Conservation (phyloP, 2,329 filamentous ascomycete species). For the Monilinia fructigena region DNA sequence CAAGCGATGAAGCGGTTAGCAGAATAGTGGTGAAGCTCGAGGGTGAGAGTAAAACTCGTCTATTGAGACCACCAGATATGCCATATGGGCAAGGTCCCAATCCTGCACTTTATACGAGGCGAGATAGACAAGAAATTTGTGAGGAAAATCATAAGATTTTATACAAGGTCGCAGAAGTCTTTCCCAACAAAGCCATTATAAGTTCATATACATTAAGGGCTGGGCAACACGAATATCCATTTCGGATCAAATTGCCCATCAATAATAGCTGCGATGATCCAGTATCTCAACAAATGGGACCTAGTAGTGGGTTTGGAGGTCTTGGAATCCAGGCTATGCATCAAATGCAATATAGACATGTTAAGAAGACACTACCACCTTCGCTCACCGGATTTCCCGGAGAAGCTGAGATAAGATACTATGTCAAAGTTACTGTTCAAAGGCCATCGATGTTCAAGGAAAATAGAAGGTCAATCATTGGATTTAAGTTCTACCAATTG, state of each 20-base stretch:
- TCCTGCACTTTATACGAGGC: conserved; percentile 26
- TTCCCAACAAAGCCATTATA: conserved; percentile 48
- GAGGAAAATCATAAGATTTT: conserved; percentile 70
- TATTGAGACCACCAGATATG: conserved; percentile 33
- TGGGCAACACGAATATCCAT: conserved; percentile 74
- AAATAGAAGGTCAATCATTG: conserved; percentile 69
- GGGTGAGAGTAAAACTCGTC: conserved; percentile 69
- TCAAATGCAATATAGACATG: conserved; percentile 65
- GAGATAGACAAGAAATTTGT: conserved; percentile 40
- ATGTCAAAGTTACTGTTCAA: conserved; percentile 90
- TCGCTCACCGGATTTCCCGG: conserved; percentile 84
- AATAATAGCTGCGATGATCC: conserved; percentile 62
- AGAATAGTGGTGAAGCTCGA: conserved; percentile 81
- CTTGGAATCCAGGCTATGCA: conserved; percentile 62
- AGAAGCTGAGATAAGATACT: conserved; percentile 89
- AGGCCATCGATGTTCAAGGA: conserved; percentile 87
- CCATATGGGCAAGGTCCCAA: conserved; percentile 19
- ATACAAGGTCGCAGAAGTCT: conserved; percentile 72
- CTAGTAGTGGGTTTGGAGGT: conserved; percentile 55
- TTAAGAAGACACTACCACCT: conserved; percentile 83
- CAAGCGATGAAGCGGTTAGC: conserved; percentile 66
- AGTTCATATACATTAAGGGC: conserved; percentile 59
- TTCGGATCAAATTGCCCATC: conserved; percentile 73
- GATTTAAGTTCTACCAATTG: conserved; percentile 86
- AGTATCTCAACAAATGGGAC: conserved; percentile 54